Conservation (phyloP, 2,329 filamentous ascomycete genomes). For the Seiridium unicorne region DNA sequence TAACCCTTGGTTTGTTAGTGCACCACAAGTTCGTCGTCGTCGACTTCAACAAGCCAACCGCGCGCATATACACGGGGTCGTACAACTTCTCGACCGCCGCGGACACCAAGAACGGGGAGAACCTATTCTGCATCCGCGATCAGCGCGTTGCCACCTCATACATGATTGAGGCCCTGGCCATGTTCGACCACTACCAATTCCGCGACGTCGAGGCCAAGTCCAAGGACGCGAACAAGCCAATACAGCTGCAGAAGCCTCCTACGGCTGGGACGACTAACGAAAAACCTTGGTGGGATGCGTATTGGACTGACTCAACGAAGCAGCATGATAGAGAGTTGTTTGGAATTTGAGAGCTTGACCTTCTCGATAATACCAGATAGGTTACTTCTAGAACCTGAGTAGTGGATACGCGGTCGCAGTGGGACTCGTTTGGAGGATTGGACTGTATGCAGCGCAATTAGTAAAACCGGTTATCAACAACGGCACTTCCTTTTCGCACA, state of each 20-base stretch:
- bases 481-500: no score
- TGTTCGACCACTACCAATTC: constrained; percentile 2
- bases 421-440: no score
- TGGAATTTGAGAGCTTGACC: neutral
- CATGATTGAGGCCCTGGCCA: constrained; percentile 2
- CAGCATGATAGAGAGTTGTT: neutral
- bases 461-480: no score
- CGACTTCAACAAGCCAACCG: constrained; percentile 1
- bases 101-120: constrained; percentile 2
- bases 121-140: neutral
- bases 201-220: constrained; percentile 1
- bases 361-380: no score
- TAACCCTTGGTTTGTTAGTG: neutral
- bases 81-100: neutral
- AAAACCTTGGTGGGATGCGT: constrained; percentile 1
- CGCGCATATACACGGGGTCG: constrained; percentile 3
- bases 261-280: neutral
- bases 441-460: no score
- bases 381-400: no score
- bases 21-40: constrained; percentile 6
- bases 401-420: no score
- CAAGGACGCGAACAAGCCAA: neutral
- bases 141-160: neutral
- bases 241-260: neutral
- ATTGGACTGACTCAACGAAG: neutral